These are phyloP conservation scores for Aspergillus sp. DNA, from an alignment of 2,329 filamentous ascomycete species.

Conservation along the genomic window DNA sequence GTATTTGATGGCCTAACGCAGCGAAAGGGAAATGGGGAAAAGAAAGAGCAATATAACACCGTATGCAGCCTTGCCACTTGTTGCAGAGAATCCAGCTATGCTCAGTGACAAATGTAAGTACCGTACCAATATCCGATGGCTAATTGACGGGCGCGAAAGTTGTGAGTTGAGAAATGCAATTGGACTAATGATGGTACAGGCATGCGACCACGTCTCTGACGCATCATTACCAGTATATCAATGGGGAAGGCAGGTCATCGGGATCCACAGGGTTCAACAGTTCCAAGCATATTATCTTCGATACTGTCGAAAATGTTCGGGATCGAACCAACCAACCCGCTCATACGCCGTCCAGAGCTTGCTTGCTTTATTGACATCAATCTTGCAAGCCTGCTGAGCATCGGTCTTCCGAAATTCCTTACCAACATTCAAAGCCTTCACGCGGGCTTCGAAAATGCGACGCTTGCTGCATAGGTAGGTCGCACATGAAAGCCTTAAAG, in stretches of 20 bases:
- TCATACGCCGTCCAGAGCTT: constrained; percentile 90
- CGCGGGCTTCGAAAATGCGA: constrained; percentile 78
- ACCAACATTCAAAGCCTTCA: constrained; percentile 65
- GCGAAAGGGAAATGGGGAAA: background rate
- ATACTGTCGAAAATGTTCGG: constrained; percentile 51
- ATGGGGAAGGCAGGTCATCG: background rate
- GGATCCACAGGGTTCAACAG: background rate
- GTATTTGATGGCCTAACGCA: background rate
- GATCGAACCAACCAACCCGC: constrained; percentile 78
- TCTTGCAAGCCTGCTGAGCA: constrained; percentile 94
- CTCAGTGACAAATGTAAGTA: constrained; percentile 1
- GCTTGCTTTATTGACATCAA: constrained; percentile 96
- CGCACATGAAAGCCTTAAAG: constrained; percentile 78
- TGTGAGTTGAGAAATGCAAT: background rate
- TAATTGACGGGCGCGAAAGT: background rate
- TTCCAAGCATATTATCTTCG: constrained; percentile 27
- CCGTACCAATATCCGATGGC: background rate
- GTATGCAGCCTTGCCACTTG: background rate
- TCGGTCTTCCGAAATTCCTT: constrained; percentile 95
- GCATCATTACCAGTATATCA: background rate
- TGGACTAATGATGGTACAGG: background rate
- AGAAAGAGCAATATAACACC: background rate
- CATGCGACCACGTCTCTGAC: constrained; percentile 14
- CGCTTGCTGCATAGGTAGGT: constrained; percentile 93
- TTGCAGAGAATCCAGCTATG: constrained; percentile 16